Percentiles rank a stretch among this genome's conserved stretches.
These are phyloP conservation scores for Pseudozyma tsukubaensis DNA, from an alignment of 1,284 basidiomycete genomes.

Conservation along the genomic window DNA sequence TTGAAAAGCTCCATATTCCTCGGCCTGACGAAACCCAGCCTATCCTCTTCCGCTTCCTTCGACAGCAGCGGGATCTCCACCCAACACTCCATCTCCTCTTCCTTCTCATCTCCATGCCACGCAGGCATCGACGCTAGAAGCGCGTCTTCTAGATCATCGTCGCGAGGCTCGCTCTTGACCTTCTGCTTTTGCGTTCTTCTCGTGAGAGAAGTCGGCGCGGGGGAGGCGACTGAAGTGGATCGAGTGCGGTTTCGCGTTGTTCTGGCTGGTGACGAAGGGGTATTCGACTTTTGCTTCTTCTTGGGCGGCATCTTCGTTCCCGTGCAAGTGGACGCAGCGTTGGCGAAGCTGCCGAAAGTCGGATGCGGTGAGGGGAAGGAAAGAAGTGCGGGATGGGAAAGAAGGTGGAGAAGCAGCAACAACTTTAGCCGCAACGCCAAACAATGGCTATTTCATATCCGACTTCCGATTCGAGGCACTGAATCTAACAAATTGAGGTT, in stretches of 20 bases:
- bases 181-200: neutral
- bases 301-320: slow-evolving; percentile 15
- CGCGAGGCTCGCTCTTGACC: neutral
- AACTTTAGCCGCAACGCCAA: neutral
- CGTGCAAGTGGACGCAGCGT: neutral
- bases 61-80: slow-evolving; percentile 18
- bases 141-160: neutral
- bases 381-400: neutral
- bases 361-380: neutral
- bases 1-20: slow-evolving; percentile 2
- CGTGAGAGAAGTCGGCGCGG: neutral
- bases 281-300: slow-evolving; percentile 18
- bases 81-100: slow-evolving; percentile 15
- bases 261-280: slow-evolving; percentile 5
- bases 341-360: neutral
- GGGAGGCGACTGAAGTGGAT: slow-evolving; percentile 16
- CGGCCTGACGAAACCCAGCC: slow-evolving; percentile 22
- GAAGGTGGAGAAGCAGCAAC: neutral
- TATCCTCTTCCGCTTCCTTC: slow-evolving; percentile 12
- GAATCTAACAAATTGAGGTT: slow-evolving; percentile 1
- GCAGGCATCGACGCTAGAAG: neutral
- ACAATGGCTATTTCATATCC: slow-evolving; percentile 1
- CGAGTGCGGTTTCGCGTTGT: slow-evolving; percentile 29
- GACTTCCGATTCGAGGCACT: neutral
- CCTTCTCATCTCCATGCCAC: slow-evolving; percentile 7